phyloP scores from a whole-genome alignment of 2,329 filamentous ascomycete genomes.

The Epichloe amarillans region DNA sequence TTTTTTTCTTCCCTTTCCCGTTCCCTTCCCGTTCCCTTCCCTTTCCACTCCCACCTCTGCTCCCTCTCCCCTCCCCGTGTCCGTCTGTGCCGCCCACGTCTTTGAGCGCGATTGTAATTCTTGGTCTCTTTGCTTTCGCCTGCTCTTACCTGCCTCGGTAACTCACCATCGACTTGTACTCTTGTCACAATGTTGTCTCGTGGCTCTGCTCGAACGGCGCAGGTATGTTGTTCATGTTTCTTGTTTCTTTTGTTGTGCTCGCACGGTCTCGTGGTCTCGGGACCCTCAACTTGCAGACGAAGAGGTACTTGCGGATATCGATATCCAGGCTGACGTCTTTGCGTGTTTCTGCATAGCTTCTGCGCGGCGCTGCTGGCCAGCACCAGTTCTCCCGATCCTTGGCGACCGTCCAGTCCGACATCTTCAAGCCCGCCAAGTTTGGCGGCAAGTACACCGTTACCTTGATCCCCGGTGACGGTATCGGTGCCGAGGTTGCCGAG shows the following conservation, averaged over 20 bases:
- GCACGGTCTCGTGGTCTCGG: neutral
- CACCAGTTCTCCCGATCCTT: constrained; percentile 42
- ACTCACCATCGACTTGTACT: neutral
- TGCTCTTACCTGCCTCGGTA: neutral
- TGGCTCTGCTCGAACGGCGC: constrained; percentile 41
- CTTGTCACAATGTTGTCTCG: constrained; percentile 43
- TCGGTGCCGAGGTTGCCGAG: constrained; percentile 94
- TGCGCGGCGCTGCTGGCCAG: constrained; percentile 34
- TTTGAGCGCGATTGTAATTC: neutral
- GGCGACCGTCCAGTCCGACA: constrained; percentile 81
- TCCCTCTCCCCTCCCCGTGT: neutral
- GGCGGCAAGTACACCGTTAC: constrained; percentile 99
- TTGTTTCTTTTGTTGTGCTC: neutral
- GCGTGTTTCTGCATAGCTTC: constrained; percentile 26
- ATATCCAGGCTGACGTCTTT: neutral
- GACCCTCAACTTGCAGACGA: neutral
- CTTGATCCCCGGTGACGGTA: constrained; percentile 96
- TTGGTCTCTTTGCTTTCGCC: constrained; percentile 2
- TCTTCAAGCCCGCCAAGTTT: constrained; percentile 98
- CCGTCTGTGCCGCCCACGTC: neutral
- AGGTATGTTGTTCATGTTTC: constrained; percentile 31
- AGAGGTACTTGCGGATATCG: neutral
- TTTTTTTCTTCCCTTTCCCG: neutral
- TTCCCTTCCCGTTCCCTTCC: too few species aligned
- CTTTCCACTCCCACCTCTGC: neutral